Evolutionary conservation across 306 rosid genomes (phyloP), one percentile per base, ranked within the genome.

Genomic region (Malus fusca): DNA sequence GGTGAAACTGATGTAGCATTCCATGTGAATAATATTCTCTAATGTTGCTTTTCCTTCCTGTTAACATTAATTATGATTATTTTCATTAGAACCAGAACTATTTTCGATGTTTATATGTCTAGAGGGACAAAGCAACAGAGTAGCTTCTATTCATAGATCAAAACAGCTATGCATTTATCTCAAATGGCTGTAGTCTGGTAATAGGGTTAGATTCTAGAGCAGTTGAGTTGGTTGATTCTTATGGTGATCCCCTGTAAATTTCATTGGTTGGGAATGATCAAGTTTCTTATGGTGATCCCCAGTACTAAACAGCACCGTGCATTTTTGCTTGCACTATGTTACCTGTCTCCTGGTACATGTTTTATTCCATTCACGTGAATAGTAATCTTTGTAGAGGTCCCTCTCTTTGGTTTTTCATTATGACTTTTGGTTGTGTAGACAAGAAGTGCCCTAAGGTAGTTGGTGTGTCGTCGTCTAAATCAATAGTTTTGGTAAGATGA

Each of bases 341-440:
- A 91, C 98, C 90, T 88, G 97, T 91, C 96, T 90, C 14, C 92
- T 91, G 97, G 89, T 84, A 88, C 82, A 90, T 10, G 31, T 22
- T 31, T 42, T 22, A 3, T 61, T 43, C 25, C 26, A n/a, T 23
- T 64, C 43, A 33, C 6, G 0, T 48, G 55, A 48, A 14, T 51
- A 17, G 56, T 51, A 51, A 14, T 51, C 43, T 71, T 5, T n/a
- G 31, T 30, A 19, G 44, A 30, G 74, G 61, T 18, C 42, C 30
- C 43, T 51, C 61, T 18, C 25, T 9, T 31, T 4, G 64, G 52
- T 68, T 43, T 17, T 44, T 23, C 11, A 2, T 44, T 68, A 28
- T 44, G 59, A 69, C 46, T 44, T 44, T 17, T 12, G 44, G 10
- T 48, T 17, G 63, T 44, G 17, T 70, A 52, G 46, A 70, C 26